phyloP scores from a whole-genome alignment of 2,329 filamentous ascomycete species.

The Microdochium bolleyi region DNA sequence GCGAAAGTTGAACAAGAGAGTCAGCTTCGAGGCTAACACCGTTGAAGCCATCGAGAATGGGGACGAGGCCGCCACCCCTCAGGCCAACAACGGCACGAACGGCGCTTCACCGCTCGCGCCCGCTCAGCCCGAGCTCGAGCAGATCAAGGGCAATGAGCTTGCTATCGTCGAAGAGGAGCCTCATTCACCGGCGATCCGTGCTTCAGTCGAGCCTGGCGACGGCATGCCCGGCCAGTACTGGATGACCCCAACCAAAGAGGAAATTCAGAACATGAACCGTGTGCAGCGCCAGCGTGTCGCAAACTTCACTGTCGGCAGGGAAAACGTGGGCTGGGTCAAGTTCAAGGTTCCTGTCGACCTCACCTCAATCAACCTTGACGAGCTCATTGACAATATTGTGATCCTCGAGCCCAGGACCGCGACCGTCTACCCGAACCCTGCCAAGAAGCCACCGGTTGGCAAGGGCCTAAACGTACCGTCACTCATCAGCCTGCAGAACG shows the following conservation, averaged over 20 bases:
- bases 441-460: slow-evolving; percentile 74
- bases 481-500: slow-evolving; percentile 81
- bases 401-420: slow-evolving; percentile 69
- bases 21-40: slow-evolving; percentile 77
- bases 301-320: slow-evolving; percentile 74
- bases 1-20: slow-evolving; percentile 68
- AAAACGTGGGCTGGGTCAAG: slow-evolving; percentile 70
- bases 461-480: slow-evolving; percentile 90
- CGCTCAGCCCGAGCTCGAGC: slow-evolving; percentile 57
- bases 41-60: slow-evolving; percentile 35
- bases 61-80: slow-evolving; percentile 10
- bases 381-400: slow-evolving; percentile 72
- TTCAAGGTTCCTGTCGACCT: slow-evolving; percentile 83
- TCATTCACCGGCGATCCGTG: neutral
- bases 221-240: slow-evolving; percentile 71
- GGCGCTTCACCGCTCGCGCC: slow-evolving; percentile 27
- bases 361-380: slow-evolving; percentile 67
- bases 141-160: slow-evolving; percentile 67
- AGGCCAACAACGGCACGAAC: slow-evolving; percentile 32
- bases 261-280: slow-evolving; percentile 72
- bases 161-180: slow-evolving; percentile 68
- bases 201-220: slow-evolving; percentile 16
- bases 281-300: slow-evolving; percentile 68
- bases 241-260: slow-evolving; percentile 69
- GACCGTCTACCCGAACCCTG: slow-evolving; percentile 75